phyloP scores from a whole-genome alignment of 164 flowering plant genomes.

The Magnolia kwangsiensis region DNA sequence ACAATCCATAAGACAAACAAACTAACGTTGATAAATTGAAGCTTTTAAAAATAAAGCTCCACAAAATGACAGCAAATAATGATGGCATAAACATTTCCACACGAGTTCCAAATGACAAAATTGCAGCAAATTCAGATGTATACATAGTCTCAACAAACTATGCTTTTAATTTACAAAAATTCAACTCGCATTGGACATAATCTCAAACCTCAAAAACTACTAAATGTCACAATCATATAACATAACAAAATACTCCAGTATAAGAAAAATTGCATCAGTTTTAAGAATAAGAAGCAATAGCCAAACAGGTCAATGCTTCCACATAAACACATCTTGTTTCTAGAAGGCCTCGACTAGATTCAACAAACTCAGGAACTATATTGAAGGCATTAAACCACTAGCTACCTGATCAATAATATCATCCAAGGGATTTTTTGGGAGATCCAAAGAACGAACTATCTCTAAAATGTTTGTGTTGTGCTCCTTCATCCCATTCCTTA shows the following conservation, averaged over 20 bases:
- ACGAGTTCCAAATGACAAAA: not conserved
- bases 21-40: too few relatives aligned
- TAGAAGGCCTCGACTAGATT: not conserved
- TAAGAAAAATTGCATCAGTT: too few relatives aligned
- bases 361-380: not conserved
- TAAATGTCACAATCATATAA: too few relatives aligned
- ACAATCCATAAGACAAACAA: too few relatives aligned
- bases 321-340: not conserved
- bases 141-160: not conserved
- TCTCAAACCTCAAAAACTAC: too few relatives aligned
- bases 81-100: not conserved
- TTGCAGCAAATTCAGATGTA: not conserved
- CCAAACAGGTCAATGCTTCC: not conserved
- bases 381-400: not conserved
- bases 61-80: too few relatives aligned
- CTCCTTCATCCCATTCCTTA: slow-evolving; percentile 20
- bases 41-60: too few relatives aligned
- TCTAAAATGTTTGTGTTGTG: slow-evolving; percentile 77
- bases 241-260: too few relatives aligned
- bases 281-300: not conserved
- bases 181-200: too few relatives aligned
- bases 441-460: slow-evolving; percentile 75
- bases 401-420: slow-evolving; percentile 92
- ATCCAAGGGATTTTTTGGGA: slow-evolving; percentile 96
- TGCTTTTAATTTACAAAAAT: not conserved